phyloP scores from a whole-genome alignment of 2,329 filamentous ascomycete genomes.

The Neodidymelliopsis sp. region DNA sequence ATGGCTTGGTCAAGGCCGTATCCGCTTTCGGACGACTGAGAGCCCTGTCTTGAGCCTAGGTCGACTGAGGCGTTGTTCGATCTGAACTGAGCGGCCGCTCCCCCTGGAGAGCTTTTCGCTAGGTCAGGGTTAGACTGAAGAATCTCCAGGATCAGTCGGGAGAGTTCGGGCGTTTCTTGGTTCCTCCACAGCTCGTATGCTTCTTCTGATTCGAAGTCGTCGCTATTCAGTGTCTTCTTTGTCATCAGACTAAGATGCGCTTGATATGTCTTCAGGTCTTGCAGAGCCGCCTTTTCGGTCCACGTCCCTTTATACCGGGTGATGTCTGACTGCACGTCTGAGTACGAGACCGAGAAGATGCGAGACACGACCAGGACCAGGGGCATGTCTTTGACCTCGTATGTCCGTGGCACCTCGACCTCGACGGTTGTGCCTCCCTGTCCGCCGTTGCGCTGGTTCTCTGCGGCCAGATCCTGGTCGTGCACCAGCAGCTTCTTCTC shows the following conservation, averaged over 20 bases:
- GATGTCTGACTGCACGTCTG: conserved; percentile 86
- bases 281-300: conserved; percentile 90
- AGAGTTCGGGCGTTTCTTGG: conserved; percentile 83
- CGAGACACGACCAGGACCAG: conserved; percentile 86
- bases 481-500: conserved; percentile 95
- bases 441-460: conserved; percentile 63
- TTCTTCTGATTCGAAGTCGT: conserved; percentile 91
- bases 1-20: conserved; percentile 72
- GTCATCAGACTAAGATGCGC: conserved; percentile 83
- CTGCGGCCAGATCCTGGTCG: conserved; percentile 83
- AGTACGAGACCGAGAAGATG: conserved; percentile 82
- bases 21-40: conserved; percentile 53
- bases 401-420: conserved; percentile 80
- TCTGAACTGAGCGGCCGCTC: conserved; percentile 65
- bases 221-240: conserved; percentile 75
- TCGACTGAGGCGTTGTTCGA: conserved; percentile 52
- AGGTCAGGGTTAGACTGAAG: conserved; percentile 85
- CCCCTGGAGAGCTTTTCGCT: conserved; percentile 74
- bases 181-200: conserved; percentile 91
- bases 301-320: conserved; percentile 80
- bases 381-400: conserved; percentile 97
- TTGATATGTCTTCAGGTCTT: conserved; percentile 93
- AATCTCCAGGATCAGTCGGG: conserved; percentile 92
- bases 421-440: conserved; percentile 74
- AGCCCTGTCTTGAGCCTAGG: conserved; percentile 53